Evolutionary conservation across 305 asterid genomes (phyloP), one percentile per base, ranked within the genome.

Genomic region (Petunia hybrid): DNA sequence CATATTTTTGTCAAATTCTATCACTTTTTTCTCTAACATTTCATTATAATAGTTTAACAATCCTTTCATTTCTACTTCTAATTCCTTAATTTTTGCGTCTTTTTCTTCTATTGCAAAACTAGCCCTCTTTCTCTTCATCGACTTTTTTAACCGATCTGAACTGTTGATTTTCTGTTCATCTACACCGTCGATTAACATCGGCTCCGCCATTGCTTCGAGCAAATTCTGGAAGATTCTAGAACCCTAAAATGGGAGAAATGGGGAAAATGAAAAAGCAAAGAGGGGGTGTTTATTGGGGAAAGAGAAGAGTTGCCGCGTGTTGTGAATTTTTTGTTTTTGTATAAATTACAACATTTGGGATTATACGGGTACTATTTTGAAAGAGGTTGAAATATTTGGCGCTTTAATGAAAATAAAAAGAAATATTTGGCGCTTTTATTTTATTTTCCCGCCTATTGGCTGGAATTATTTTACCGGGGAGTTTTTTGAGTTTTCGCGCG

Each of bases 91-190:
- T 85, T 82, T 88, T 9, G 86, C 89, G 5, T 45, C 80, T 75
- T 85, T 90, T 80, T 86, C 97, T 82, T 87, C 92, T 16, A 82
- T 14, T 39, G 10, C 45, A 3, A 66, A 67, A 75, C 68, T 64
- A 3, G 82, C 74, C 74, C 92, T 90, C 84, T 88, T 91, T 46
- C 97, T 83, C 89, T 93, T 93, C 84, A 79, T 1, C 6, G 8
- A 5, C 77, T 42, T 65, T 77, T 79, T 79, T 8, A 9, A 4
- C 6, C 40, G 61, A 79, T 79, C 82, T 8, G 64, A 42, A 38
- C 46, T 76, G 8, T 64, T 56, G 64, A 57, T 31, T 22, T 55
- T 64, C 14, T 61, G 38, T 69, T 38, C 85, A 16, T 82, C 88
- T 8, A 77, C 80, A 46, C 80, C 87, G 80, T 85, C 90, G 5